Conservation (phyloP, 495 filamentous ascomycete genomes). For the Xylaria intraflava region DNA sequence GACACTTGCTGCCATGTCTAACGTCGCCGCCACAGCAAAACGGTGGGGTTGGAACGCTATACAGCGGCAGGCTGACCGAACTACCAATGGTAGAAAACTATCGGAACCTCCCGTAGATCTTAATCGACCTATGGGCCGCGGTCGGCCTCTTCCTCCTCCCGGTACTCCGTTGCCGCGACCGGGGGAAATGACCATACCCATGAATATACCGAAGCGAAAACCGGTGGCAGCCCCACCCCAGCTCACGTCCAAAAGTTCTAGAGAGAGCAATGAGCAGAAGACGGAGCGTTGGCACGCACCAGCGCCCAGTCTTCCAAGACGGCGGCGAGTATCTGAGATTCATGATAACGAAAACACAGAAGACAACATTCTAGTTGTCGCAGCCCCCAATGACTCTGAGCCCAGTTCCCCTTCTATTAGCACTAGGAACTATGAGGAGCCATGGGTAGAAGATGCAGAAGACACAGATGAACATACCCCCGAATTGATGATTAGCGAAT, state of each 20-base stretch:
- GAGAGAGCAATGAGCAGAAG: constrained; percentile 18
- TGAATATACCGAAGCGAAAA: constrained; percentile 48
- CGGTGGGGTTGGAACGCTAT: constrained; percentile 78
- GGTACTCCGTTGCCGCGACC: constrained; percentile 57
- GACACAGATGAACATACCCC: constrained; percentile 9
- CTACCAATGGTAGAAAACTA: constrained; percentile 14
- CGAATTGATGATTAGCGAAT: background rate
- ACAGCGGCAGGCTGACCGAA: constrained; percentile 45
- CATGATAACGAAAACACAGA: constrained; percentile 22
- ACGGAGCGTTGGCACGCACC: constrained; percentile 36
- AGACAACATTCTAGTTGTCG: constrained; percentile 52
- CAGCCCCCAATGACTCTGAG: constrained; percentile 51
- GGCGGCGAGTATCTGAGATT: constrained; percentile 23
- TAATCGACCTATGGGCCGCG: constrained; percentile 65
- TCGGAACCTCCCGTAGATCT: constrained; percentile 42
- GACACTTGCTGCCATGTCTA: constrained; percentile 55
- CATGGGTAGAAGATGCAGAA: constrained; percentile 37
- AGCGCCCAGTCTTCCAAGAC: constrained; percentile 31
- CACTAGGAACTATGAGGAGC: constrained; percentile 26
- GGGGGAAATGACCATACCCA: constrained; percentile 48
- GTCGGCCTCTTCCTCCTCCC: constrained; percentile 68
- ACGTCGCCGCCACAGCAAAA: constrained; percentile 70
- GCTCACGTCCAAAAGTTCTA: constrained; percentile 18
- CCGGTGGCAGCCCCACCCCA: constrained; percentile 30
- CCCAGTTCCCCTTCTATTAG: constrained; percentile 44